These are phyloP conservation scores for Leptodermis oblonga DNA, from an alignment of 257 asterid genomes.

Conservation along the genomic window DNA sequence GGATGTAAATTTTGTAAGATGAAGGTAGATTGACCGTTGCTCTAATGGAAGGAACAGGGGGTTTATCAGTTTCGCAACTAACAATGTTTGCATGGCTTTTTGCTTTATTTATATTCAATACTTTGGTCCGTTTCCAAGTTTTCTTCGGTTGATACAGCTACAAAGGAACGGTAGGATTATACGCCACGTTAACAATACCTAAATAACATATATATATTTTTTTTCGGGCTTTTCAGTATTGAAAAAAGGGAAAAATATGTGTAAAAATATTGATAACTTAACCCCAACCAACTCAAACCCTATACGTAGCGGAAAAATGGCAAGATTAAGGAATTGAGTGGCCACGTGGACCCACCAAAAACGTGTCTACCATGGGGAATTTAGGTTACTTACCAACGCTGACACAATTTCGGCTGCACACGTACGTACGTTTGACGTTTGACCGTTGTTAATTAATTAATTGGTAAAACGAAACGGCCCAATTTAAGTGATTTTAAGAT, in stretches of 20 bases:
- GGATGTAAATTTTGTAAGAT: conserved; percentile 35
- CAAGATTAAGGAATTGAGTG: conserved; percentile 5
- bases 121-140: conserved; percentile 16
- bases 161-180: conserved; percentile 23
- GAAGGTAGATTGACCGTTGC: conserved; percentile 59
- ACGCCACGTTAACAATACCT: conserved; percentile 44
- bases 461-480: neutral
- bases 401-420: conserved; percentile 14
- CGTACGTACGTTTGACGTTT: neutral
- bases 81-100: conserved; percentile 13
- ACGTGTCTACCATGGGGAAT: conserved; percentile 14
- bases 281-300: conserved; percentile 33
- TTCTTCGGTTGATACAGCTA: conserved; percentile 40
- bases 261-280: conserved; percentile 55
- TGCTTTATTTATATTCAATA: conserved; percentile 14
- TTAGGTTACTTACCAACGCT: conserved; percentile 37
- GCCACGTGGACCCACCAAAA: conserved; percentile 33
- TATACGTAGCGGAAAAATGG: neutral
- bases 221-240: too few relatives aligned
- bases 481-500: too few relatives aligned
- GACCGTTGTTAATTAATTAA: neutral
- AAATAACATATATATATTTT: neutral
- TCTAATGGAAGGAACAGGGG: conserved; percentile 28
- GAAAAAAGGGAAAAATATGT: too few relatives aligned
- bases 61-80: conserved; percentile 56